phyloP scores from a whole-genome alignment of 805 yeast genomes.

The Saccharomycopsis sp. region DNA sequence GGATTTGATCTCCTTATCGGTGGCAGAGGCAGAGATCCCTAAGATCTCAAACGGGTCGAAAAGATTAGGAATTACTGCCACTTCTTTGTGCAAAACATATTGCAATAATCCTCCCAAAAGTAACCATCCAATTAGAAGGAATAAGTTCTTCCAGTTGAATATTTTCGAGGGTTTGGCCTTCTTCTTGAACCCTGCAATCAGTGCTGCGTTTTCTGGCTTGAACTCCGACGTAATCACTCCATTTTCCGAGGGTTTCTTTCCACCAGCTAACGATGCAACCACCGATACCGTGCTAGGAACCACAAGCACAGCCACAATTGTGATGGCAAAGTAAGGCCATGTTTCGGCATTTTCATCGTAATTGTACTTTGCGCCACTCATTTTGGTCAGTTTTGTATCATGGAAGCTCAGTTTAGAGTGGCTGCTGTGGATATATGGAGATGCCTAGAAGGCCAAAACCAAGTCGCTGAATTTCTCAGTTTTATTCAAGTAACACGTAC shows the following conservation, averaged over 20 bases:
- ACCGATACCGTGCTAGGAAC: constrained; percentile 51
- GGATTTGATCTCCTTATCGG: constrained; percentile 72
- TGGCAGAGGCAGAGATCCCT: constrained; percentile 61
- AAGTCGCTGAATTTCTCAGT: not conserved
- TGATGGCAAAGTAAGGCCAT: constrained; percentile 86
- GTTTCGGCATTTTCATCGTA: constrained; percentile 88
- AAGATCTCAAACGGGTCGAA: constrained; percentile 92
- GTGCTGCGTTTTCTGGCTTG: constrained; percentile 31
- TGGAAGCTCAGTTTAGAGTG: not conserved
- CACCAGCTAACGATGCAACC: constrained; percentile 25
- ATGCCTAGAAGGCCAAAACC: not conserved
- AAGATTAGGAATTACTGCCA: constrained; percentile 29
- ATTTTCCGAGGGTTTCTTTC: constrained; percentile 26
- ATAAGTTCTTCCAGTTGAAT: constrained; percentile 17
- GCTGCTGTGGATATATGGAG: not conserved
- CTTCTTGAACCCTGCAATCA: constrained; percentile 28
- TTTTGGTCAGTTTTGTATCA: constrained; percentile 19
- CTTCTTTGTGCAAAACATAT: constrained; percentile 39
- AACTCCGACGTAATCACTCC: constrained; percentile 32
- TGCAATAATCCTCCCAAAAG: constrained; percentile 36
- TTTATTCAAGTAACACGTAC: not conserved
- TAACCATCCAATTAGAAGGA: constrained; percentile 26
- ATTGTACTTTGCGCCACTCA: constrained; percentile 54
- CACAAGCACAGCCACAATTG: constrained; percentile 59
- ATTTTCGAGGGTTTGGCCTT: constrained; percentile 25